phyloP scores from a whole-genome alignment of 345 rosid species.

The Eucalyptus decipiens region DNA sequence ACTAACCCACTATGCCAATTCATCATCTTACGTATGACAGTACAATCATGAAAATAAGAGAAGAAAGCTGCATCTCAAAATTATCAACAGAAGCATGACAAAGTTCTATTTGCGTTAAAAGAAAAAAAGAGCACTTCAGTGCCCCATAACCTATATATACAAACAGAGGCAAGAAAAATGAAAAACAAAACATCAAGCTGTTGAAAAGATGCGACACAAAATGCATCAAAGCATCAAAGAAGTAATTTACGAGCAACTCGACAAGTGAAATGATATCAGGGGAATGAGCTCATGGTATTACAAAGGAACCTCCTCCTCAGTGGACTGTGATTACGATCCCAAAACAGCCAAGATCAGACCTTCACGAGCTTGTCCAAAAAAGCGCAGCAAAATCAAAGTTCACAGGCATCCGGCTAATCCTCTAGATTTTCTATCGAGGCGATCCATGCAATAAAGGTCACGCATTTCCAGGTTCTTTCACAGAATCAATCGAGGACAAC shows the following conservation, averaged over 20 bases:
- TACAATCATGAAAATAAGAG: neutral
- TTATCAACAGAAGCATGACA: neutral
- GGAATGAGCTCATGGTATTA: neutral
- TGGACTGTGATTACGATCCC: neutral
- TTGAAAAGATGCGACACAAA: neutral
- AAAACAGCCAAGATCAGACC: neutral
- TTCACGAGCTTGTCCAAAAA: neutral
- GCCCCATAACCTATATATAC: neutral
- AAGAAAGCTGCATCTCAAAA: neutral
- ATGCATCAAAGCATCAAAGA: neutral
- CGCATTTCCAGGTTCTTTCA: neutral
- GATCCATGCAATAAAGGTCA: neutral
- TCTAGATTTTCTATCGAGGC: neutral
- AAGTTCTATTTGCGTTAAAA: neutral
- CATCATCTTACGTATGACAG: neutral
- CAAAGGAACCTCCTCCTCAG: neutral
- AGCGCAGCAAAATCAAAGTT: neutral
- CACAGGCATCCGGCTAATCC: neutral
- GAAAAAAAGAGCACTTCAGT: neutral
- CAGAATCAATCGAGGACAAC: neutral
- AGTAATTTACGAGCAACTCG: neutral
- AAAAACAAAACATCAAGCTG: neutral
- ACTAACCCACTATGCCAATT: neutral
- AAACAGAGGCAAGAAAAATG: neutral
- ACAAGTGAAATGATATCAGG: neutral